Conservation (phyloP, 345 rosid genomes). For the Aquilaria malaccensis region DNA sequence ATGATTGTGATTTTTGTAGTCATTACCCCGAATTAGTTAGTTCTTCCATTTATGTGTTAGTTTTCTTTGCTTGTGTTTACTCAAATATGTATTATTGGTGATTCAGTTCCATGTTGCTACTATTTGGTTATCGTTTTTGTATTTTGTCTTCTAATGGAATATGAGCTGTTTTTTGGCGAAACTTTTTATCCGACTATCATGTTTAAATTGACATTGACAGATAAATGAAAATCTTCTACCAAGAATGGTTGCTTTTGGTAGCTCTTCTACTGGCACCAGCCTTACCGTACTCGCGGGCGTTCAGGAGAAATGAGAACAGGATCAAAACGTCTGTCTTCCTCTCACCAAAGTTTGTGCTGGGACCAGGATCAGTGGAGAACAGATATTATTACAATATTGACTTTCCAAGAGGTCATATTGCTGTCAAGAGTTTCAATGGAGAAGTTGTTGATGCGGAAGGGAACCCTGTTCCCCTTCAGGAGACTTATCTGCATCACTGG, state of each 20-base stretch:
- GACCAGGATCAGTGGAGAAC: conserved; percentile 75
- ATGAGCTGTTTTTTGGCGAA: no score
- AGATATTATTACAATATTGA: conserved; percentile 40
- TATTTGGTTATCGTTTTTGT: no score
- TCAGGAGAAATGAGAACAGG: conserved; percentile 16
- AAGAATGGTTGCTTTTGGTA: conserved; percentile 17
- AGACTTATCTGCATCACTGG: conserved; percentile 97
- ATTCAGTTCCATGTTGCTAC: no score
- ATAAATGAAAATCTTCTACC: conserved; percentile 15
- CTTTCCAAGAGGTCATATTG: conserved; percentile 84
- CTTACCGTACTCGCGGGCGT: conserved; percentile 18
- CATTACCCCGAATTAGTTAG: no score
- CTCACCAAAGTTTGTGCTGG: conserved; percentile 61
- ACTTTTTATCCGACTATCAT: no score
- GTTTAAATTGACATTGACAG: conserved; percentile 17
- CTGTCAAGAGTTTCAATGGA: conserved; percentile 57
- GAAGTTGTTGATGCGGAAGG: conserved; percentile 72
- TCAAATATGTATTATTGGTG: no score
- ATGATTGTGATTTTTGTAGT: no score
- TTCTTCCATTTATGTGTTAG: no score
- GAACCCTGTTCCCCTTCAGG: conserved; percentile 59
- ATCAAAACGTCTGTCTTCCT: conserved; percentile 50
- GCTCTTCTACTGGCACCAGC: conserved; percentile 18
- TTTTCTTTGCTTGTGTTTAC: no score
- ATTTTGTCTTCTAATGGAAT: no score